phyloP scores from a whole-genome alignment of 2,329 filamentous ascomycete species.

The Ophiognomonia clavigignenti-juglandacearum region DNA sequence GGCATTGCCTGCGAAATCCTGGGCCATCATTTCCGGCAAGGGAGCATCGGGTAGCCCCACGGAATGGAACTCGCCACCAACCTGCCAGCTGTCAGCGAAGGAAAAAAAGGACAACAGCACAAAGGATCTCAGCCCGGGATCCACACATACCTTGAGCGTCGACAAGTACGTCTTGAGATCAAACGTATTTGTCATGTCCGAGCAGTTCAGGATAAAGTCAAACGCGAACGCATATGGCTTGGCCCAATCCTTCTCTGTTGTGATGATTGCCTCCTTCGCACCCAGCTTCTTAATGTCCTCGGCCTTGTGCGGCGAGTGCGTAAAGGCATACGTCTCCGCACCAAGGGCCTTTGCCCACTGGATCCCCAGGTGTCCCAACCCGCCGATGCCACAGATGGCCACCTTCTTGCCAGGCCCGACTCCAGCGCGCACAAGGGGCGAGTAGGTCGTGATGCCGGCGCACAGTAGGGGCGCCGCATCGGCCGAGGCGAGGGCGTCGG shows the following conservation, averaged over 20 bases:
- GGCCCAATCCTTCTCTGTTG: slow-evolving; percentile 50
- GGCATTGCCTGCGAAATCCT: slow-evolving; percentile 35
- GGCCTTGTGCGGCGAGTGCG: slow-evolving; percentile 53
- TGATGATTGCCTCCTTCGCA: slow-evolving; percentile 49
- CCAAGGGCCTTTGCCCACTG: slow-evolving; percentile 67
- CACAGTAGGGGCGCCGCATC: slow-evolving; percentile 67
- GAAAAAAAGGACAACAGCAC: too few species aligned
- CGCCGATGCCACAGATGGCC: slow-evolving; percentile 68
- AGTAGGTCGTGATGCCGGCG: slow-evolving; percentile 70
- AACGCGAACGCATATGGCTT: slow-evolving; percentile 47
- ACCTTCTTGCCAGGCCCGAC: slow-evolving; percentile 67
- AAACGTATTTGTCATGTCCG: slow-evolving; percentile 48
- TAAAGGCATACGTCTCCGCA: slow-evolving; percentile 61
- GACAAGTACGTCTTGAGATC: slow-evolving; percentile 47
- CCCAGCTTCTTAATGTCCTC: slow-evolving; percentile 58
- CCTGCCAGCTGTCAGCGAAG: too few species aligned
- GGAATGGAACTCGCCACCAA: slow-evolving; percentile 52
- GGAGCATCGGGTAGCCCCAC: slow-evolving; percentile 52
- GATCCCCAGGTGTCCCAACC: slow-evolving; percentile 69
- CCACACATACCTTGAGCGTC: slow-evolving; percentile 32
- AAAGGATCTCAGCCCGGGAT: too few species aligned
- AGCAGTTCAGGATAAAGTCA: slow-evolving; percentile 46
- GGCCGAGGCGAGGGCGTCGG: slow-evolving; percentile 44
- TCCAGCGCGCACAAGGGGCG: slow-evolving; percentile 61
- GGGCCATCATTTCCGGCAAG: slow-evolving; percentile 35